These are phyloP conservation scores for Panicum miliaceum DNA, from an alignment of 176 grass and related monocot species.

Conservation along the genomic window DNA sequence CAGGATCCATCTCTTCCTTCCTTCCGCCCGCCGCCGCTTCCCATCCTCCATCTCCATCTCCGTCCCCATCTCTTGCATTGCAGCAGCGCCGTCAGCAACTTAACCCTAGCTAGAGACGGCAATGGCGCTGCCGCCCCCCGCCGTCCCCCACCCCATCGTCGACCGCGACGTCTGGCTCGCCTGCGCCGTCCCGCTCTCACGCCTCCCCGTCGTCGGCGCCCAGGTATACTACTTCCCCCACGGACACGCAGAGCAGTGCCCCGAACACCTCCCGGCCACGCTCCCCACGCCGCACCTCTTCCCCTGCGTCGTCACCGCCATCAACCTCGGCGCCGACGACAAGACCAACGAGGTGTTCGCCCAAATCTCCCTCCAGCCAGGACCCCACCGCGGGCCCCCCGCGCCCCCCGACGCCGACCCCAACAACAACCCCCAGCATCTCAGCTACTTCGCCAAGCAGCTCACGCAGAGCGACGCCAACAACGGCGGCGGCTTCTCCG, in stretches of 20 bases:
- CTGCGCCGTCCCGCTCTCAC: slow-evolving; percentile 56
- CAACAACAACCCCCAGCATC: neutral
- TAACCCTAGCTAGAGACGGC: neutral
- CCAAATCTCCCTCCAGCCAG: slow-evolving; percentile 49
- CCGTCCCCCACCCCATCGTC: neutral
- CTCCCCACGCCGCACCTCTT: slow-evolving; percentile 21
- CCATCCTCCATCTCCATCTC: too few species aligned
- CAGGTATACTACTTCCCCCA: slow-evolving; percentile 76
- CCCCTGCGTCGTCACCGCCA: slow-evolving; percentile 50
- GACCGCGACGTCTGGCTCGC: slow-evolving; percentile 60
- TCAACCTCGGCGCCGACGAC: slow-evolving; percentile 50
- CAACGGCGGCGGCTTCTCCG: slow-evolving; percentile 84
- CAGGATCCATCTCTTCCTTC: too few species aligned
- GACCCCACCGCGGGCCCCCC: neutral
- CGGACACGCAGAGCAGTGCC: slow-evolving; percentile 76
- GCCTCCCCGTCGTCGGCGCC: slow-evolving; percentile 55
- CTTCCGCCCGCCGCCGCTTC: too few species aligned
- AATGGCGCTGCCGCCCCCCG: neutral
- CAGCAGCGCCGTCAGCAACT: too few species aligned
- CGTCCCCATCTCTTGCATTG: too few species aligned
- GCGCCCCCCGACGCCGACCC: neutral
- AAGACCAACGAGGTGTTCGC: slow-evolving; percentile 66
- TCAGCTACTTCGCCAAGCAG: slow-evolving; percentile 57
- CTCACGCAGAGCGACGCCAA: slow-evolving; percentile 89
- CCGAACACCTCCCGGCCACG: slow-evolving; percentile 26